Evolutionary conservation across 805 yeast genomes (phyloP).

Genomic region (Metschnikowia drakensbergensis): DNA sequence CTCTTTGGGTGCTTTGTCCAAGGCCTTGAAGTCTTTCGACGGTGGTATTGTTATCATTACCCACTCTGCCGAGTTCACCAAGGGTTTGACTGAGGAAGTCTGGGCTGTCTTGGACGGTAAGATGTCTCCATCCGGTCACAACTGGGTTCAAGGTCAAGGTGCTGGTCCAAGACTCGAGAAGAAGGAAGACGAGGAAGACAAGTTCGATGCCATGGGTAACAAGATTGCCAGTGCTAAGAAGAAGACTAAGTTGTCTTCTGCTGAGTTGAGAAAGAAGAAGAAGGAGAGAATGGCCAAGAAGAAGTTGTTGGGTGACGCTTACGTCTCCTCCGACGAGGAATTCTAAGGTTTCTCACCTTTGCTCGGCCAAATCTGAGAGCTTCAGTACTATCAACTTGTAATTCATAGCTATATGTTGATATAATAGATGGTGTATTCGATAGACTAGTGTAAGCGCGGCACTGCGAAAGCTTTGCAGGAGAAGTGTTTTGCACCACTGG

Average conservation of each 20-base stretch:
- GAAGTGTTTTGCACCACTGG: background rate
- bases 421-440: slow-evolving; percentile 17
- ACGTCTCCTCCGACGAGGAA: slow-evolving; percentile 90
- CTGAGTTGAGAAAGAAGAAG: slow-evolving; percentile 99
- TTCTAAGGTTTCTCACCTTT: slow-evolving; percentile 25
- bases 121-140: slow-evolving; percentile 99
- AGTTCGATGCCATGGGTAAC: slow-evolving; percentile 99
- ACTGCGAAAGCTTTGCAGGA: background rate
- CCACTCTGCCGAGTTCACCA: slow-evolving; percentile 99
- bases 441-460: background rate
- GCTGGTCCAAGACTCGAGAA: slow-evolving; percentile 98
- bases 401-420: slow-evolving; percentile 19
- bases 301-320: slow-evolving; percentile 99
- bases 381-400: slow-evolving; percentile 16
- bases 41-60: slow-evolving; percentile 99
- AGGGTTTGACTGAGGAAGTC: slow-evolving; percentile 98
- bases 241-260: slow-evolving; percentile 96
- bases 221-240: slow-evolving; percentile 94
- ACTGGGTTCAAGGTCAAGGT: slow-evolving; percentile 99
- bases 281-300: slow-evolving; percentile 99
- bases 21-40: slow-evolving; percentile 96
- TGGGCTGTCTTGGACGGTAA: slow-evolving; percentile 99
- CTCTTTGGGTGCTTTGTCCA: slow-evolving; percentile 98
- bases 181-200: slow-evolving; percentile 90
- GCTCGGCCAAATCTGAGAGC: slow-evolving; percentile 8